Conservation (phyloP, 495 filamentous ascomycete species). For the Monascus purpureus region DNA sequence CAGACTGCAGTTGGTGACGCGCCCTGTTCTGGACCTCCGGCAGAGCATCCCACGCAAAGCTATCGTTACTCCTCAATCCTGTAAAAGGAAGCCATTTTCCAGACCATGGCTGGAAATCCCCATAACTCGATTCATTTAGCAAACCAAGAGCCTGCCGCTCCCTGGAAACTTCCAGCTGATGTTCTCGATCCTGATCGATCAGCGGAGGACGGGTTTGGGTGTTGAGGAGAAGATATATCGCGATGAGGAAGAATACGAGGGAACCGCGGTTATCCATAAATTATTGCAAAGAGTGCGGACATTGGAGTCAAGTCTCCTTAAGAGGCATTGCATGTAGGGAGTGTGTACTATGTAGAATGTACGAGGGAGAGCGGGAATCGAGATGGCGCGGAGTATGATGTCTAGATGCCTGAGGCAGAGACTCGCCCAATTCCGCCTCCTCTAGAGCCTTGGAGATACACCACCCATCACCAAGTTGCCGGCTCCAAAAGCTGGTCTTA, state of each 20-base stretch:
- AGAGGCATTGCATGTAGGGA: too few species aligned
- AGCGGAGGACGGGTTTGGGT: slow-evolving; percentile 30
- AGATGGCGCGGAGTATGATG: too few species aligned
- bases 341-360: too few species aligned
- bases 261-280: slow-evolving; percentile 37
- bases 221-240: slow-evolving; percentile 36
- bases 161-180: slow-evolving; percentile 26
- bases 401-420: too few species aligned
- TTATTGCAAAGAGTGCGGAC: slow-evolving; percentile 16
- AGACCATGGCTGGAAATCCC: slow-evolving; percentile 49
- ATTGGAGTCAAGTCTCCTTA: too few species aligned
- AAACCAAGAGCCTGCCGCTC: slow-evolving; percentile 47
- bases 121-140: slow-evolving; percentile 60
- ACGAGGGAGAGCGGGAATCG: too few species aligned
- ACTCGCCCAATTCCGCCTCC: too few species aligned
- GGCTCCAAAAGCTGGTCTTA: too few species aligned
- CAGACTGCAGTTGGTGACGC: slow-evolving; percentile 32
- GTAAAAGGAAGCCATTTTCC: slow-evolving; percentile 60
- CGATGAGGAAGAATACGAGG: slow-evolving; percentile 33
- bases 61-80: slow-evolving; percentile 59
- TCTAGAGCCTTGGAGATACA: too few species aligned
- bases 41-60: slow-evolving; percentile 57
- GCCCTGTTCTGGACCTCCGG: slow-evolving; percentile 40
- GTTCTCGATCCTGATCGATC: slow-evolving; percentile 31
- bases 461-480: too few species aligned